Base-by-base conservation (phyloP, 805 yeast genomes). In the Yamadazyma sp. region DNA sequence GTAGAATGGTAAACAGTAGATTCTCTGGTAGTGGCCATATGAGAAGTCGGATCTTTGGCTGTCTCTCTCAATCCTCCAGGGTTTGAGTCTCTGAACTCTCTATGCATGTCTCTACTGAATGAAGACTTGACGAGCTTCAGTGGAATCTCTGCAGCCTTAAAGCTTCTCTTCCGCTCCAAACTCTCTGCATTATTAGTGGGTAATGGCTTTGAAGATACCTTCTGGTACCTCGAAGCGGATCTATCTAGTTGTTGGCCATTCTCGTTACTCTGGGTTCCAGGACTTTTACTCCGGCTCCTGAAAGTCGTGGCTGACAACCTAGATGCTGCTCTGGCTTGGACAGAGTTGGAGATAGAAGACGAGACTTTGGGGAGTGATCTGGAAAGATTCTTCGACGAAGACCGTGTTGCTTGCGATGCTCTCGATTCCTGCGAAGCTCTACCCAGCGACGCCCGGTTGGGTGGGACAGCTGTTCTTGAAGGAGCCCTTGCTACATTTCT, bases 291-390 rank as follows among this genome's bases (percentile, higher is more conserved):
- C 9, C 16, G 33, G 12, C 22, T 28, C 21, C 11, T 10, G 9
- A 14, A 10, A 11, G 32, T 4, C 11, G 32, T 16, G 6, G 51
- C 49, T 14, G 54, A 41, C 3, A 44, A 45, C 18, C 51, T 41
- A 25, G 23, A 32, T 20, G 11, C 50, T n/a, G 32, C 37, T 17
- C 26, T 16, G 10, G 35, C 35, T 11, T 35, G 38, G 11, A 27
- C 22, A 5, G 15, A 6, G 16, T 32, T 32, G 9, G 18, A 28
- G 10, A 9, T 13, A 13, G 22, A n/a, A 11, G 31, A 13, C 20
- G 35, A 12, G 16, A 17, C 19, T 6, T 17, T 33, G 15, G 34
- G 10, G 4, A 23, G 14, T n/a, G n/a, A n/a, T n/a, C n/a, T n/a
- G n/a, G n/a, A n/a, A n/a, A n/a, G n/a, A n/a, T n/a, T n/a, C n/a